These are phyloP conservation scores for Chaetomium sp. DNA, from an alignment of 2,329 filamentous ascomycete genomes.

Conservation along the genomic window DNA sequence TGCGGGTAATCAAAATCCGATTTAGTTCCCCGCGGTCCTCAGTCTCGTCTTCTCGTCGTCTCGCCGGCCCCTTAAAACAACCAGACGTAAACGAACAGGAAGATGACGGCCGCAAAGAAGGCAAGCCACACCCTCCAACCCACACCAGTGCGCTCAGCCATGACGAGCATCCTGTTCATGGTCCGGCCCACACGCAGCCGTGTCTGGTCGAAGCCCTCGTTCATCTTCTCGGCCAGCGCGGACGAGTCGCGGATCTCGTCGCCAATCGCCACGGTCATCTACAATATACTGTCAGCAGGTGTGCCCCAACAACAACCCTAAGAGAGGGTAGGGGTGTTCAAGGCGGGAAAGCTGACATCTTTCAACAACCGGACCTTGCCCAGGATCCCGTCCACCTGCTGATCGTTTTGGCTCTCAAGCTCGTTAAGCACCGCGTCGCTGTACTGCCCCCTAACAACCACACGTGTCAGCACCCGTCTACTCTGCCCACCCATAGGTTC, in stretches of 20 bases:
- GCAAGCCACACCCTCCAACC: slow-evolving; percentile 90
- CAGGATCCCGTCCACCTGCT: slow-evolving; percentile 81
- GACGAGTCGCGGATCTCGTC: slow-evolving; percentile 91
- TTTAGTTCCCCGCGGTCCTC: neutral
- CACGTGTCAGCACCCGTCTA: neutral
- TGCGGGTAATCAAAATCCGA: neutral
- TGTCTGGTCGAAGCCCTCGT: slow-evolving; percentile 85
- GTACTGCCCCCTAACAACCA: slow-evolving; percentile 67
- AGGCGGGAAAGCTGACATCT: slow-evolving; percentile 56
- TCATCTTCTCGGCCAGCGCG: slow-evolving; percentile 88
- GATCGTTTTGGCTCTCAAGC: slow-evolving; percentile 92
- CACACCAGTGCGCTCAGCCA: slow-evolving; percentile 92
- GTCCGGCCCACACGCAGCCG: slow-evolving; percentile 75
- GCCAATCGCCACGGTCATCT: slow-evolving; percentile 90
- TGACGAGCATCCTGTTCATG: slow-evolving; percentile 94
- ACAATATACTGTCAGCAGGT: neutral
- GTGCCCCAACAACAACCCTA: neutral
- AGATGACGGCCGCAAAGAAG: slow-evolving; percentile 77
- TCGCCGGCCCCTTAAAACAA: slow-evolving; percentile 51
- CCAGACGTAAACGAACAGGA: slow-evolving; percentile 92
- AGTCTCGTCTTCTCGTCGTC: neutral
- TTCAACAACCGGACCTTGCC: slow-evolving; percentile 87
- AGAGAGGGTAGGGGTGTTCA: neutral
- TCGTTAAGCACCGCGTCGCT: slow-evolving; percentile 86
- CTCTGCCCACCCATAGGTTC: neutral